Base-by-base conservation (phyloP, 148 eudicot species). In the Fagopyrum homotropicum region DNA sequence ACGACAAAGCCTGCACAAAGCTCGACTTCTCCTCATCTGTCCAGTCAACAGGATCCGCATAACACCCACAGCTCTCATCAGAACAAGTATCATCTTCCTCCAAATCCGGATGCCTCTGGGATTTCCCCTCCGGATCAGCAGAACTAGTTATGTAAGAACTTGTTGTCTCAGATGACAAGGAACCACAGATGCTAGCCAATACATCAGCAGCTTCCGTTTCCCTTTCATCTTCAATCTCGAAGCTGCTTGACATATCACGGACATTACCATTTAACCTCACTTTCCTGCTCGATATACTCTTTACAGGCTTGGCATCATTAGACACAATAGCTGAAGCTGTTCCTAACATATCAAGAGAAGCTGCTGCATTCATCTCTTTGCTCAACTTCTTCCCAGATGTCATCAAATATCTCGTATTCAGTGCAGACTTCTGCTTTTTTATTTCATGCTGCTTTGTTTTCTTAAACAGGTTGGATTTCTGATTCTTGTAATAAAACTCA, bases 401-500 rank as follows among this genome's bases (percentile, higher is more conserved):
- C 74, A 89, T 82, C 78, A 95, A 29, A 79, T 90, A 95, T 35
- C 86, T 88, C 52, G 69, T 79, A 2, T 74, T 60, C 43, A 88
- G 77, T 59, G 76, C 81, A 10, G 87, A 84, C 77, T 91, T 91
- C 43, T 84, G 87, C 82, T 84, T 88, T 29, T 78, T 71, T 55
- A 50, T 85, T 1, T 86, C 77, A 69, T 88, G 84, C 85, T 86
- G 87, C 75, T 82, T 89, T 47, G 85, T 79, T 78, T 82, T 90
- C 63, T 80, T 80, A 54, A 95, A 95, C 75, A 81, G 52, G 59
- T 88, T 89, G 17, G 91, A 90, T 75, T 89, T 92, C 80, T 90
- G 99, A 79, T 92, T 90, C 81, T 95, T 95, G 85, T 95, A 95
- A 71, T 94, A 95, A 68, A 92, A 95, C 82, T 92, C 89, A 57